Evolutionary conservation across 2,329 filamentous ascomycete species (phyloP), one percentile per base, ranked within the genome.

Genomic region (Teratosphaeria destructans): DNA sequence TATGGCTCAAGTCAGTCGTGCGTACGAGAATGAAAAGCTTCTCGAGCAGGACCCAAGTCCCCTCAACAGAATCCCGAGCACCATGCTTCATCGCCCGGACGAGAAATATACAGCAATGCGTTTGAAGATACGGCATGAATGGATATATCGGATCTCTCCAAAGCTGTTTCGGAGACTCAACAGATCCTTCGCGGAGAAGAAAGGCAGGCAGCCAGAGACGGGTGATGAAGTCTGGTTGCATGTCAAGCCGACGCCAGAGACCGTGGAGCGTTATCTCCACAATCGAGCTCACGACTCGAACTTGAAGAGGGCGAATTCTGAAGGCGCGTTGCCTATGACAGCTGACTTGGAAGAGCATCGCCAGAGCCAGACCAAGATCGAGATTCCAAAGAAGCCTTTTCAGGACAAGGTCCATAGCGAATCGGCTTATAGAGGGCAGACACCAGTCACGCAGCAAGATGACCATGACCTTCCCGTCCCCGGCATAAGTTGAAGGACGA

Each of bases 111-210:
- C 82, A 39, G 85, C 81, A 0, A 76, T 80, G 53, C 74, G 81
- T 53, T 73, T 87, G 56, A 79, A 78, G 65, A 82, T 87, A 49
- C 77, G 78, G 27, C 78, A 86, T 65, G 82, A 87, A 64, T 78
- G 83, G 62, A 72, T 77, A 32, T 77, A 78, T 52, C 73, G 84
- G 19, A 56, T 82, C 19, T 76, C 72, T 54, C 75, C 76, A 2
- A 76, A 74, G 67, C 63, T 80, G 58, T 74, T 74, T 57, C 72
- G 76, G 59, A 73, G 75, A 60, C 61, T 71, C 11, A 75, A 74
- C 54, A 67, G 71, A 54, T 64, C 66, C 55, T 65, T 68, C 56
- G 63, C 74, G 37, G 69, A 74, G 57, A 72, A 69, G 16, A 73
- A 74, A 58, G 73, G 72, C 3, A 74, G 75, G 39, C 47, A 54